Evolutionary conservation across 176 grass and related monocot genomes (phyloP).

Genomic region (Carex kokanica): DNA sequence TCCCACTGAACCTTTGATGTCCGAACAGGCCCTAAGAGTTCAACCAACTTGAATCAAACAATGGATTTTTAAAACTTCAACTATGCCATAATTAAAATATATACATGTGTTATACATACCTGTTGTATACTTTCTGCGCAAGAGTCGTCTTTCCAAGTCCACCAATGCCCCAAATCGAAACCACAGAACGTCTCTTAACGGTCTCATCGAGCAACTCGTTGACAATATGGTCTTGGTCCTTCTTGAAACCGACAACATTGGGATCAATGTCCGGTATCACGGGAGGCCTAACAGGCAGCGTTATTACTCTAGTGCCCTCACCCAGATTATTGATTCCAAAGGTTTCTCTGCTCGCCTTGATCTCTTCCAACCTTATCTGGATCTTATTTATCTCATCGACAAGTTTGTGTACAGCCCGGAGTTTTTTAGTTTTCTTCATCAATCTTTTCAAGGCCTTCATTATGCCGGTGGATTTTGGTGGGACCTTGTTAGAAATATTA

Average conservation of each 20-base stretch:
- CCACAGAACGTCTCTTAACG: no score
- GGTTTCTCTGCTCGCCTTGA: not conserved
- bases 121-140: no score
- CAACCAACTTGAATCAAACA: no score
- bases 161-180: no score
- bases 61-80: no score
- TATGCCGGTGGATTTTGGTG: not conserved
- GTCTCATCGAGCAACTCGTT: not conserved
- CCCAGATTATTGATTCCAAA: not conserved
- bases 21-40: no score
- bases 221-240: not conserved
- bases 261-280: slow-evolving; percentile 1
- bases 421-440: not conserved
- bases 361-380: no score
- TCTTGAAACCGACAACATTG: not conserved
- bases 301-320: not conserved
- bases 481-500: no score
- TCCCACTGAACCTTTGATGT: no score
- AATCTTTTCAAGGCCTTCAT: not conserved
- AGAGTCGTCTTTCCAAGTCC: no score
- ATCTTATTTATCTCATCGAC: not conserved
- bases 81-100: no score
- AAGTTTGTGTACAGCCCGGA: not conserved
- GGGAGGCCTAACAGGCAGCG: not conserved
- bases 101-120: no score